Conservation (phyloP, 2,329 filamentous ascomycete species). For the Gnomoniopsis smithogilvyi region DNA sequence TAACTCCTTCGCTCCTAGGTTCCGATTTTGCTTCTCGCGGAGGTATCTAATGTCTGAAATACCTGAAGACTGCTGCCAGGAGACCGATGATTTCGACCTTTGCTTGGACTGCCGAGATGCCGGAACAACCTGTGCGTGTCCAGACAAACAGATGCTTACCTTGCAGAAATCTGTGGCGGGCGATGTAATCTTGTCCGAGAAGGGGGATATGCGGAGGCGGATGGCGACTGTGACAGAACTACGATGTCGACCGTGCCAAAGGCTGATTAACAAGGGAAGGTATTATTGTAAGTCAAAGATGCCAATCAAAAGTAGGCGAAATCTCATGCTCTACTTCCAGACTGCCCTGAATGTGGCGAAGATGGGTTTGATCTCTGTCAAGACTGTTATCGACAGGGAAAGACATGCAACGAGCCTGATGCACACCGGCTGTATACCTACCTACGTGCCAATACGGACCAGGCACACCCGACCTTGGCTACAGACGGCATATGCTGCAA, state of each 20-base stretch:
- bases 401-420: conserved; percentile 6
- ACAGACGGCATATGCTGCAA: conserved; percentile 5
- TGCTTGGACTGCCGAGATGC: conserved; percentile 10
- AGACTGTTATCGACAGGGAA: conserved; percentile 13
- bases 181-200: conserved; percentile 10
- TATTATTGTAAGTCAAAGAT: conserved; percentile 9
- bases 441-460: conserved; percentile 12
- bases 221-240: conserved; percentile 10
- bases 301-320: rapidly evolving
- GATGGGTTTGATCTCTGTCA: conserved; percentile 9
- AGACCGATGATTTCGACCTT: conserved; percentile 16
- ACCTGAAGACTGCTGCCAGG: conserved; percentile 11
- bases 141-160: conserved; percentile 10
- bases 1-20: not conserved
- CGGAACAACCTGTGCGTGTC: conserved; percentile 9
- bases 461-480: conserved; percentile 6
- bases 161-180: conserved; percentile 15
- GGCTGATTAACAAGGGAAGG: conserved; percentile 9
- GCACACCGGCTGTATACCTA: conserved; percentile 13
- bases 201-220: conserved; percentile 11
- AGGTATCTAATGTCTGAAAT: not conserved
- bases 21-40: too few relatives aligned
- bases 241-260: conserved; percentile 9
- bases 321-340: not conserved
- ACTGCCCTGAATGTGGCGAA: conserved; percentile 14